Conservation (phyloP, 2,329 filamentous ascomycete species). For the Venturia pyrina region DNA sequence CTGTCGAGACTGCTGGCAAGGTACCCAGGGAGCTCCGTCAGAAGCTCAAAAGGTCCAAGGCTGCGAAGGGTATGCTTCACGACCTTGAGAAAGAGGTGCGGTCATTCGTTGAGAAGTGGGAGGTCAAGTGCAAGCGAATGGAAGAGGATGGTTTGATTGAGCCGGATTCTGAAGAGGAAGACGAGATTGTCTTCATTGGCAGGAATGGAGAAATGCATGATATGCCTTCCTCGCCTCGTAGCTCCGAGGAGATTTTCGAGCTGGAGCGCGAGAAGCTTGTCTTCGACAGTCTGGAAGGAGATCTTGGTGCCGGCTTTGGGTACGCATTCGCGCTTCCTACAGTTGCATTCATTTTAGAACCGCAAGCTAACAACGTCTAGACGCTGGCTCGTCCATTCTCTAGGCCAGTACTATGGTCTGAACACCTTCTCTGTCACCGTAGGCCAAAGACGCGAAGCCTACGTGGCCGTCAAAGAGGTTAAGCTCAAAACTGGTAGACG, state of each 20-base stretch:
- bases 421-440: slow-evolving; percentile 58
- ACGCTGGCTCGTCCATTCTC: slow-evolving; percentile 86
- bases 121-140: background rate
- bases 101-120: slow-evolving; percentile 55
- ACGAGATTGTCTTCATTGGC: slow-evolving; percentile 88
- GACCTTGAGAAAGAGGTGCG: slow-evolving; percentile 79
- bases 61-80: slow-evolving; percentile 69
- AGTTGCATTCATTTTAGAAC: background rate
- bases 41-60: slow-evolving; percentile 43
- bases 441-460: slow-evolving; percentile 65
- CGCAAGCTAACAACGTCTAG: slow-evolving; percentile 33
- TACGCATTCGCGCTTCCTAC: slow-evolving; percentile 34
- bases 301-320: slow-evolving; percentile 73
- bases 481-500: slow-evolving; percentile 18
- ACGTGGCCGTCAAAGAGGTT: slow-evolving; percentile 59
- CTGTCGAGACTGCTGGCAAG: slow-evolving; percentile 2
- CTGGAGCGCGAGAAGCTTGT: slow-evolving; percentile 59
- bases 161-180: slow-evolving; percentile 49
- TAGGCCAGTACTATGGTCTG: slow-evolving; percentile 85
- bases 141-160: slow-evolving; percentile 28
- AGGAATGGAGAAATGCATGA: slow-evolving; percentile 52
- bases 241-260: slow-evolving; percentile 37
- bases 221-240: slow-evolving; percentile 35
- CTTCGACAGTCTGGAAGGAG: slow-evolving; percentile 68
- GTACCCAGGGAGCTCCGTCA: slow-evolving; percentile 14